Evolutionary conservation across 805 yeast species (phyloP), one percentile per base, ranked within the genome.

Genomic region (Kodamaea jinghongensis): DNA sequence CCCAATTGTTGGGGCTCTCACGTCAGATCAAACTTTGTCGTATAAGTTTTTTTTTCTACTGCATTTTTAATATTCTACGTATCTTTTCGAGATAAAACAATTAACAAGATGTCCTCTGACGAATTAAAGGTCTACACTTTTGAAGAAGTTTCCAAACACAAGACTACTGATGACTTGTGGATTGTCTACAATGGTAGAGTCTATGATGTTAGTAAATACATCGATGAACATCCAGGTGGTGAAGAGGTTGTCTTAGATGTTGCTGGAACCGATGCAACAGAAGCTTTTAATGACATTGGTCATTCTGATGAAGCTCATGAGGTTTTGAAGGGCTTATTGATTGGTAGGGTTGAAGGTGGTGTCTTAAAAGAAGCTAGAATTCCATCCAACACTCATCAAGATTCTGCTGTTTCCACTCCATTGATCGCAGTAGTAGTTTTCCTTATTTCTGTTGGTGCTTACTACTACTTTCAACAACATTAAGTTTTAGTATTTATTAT

Each of bases 231-330:
- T 52, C 74, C 74, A 7, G 74, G 75, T 51, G 75, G 75, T 38
- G 73, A 70, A 50, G 75, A 69, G 54, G 74, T 70, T 34, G 56
- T 69, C 39, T 56, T 60, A 35, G 75, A 70, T 49, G 57, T 54
- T 38, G 74, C 71, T 16, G 74, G 74, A 20, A 53, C 57, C 11
- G 73, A 69, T 49, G 71, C 73, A 38, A 70, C 73, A 36, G 73
- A 67, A 50, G 73, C 70, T 2, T 70, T 69, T 47, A 61, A 69
- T 50, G 96, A 88, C 57, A 90, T 93, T 59, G 99, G 99, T 26
- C 99, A 93, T 68, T 88, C 98, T 26, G 97, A 90, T 47, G 96
- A 90, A 51, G 98, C 99, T 29, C 80, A 81, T 52, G 93, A 83
- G 53, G 72, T 83, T 51, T 71, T 93, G 54, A 72, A 67, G 32